Evolutionary conservation across 306 rosid genomes (phyloP).

Genomic region (Ormosia semicastrata): DNA sequence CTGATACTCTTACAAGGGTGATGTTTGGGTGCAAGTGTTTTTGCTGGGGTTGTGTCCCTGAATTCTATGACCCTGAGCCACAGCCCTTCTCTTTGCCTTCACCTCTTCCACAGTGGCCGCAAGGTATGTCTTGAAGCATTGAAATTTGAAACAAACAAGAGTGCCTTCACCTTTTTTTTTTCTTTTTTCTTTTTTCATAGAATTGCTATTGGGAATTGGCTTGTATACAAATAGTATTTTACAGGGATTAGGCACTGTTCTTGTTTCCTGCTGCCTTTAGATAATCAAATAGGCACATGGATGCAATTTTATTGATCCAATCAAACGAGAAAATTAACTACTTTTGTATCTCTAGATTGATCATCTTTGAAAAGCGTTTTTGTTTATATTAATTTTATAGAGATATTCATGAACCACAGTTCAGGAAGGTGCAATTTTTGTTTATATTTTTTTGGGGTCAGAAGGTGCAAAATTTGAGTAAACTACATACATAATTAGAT

Average conservation of each 20-base stretch:
- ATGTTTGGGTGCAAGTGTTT: slow-evolving; percentile 69
- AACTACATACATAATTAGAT: background rate
- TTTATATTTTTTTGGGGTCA: background rate
- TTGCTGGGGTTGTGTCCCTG: slow-evolving; percentile 52
- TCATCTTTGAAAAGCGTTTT: background rate
- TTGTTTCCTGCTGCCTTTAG: background rate
- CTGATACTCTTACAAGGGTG: background rate
- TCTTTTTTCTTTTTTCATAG: background rate
- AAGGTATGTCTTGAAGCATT: slow-evolving; percentile 41
- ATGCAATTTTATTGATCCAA: background rate
- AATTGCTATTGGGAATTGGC: background rate
- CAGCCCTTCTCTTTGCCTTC: slow-evolving; percentile 69
- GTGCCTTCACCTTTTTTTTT: background rate
- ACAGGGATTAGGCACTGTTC: background rate
- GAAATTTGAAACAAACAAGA: background rate
- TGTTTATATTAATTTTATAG: background rate
- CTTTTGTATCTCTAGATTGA: background rate
- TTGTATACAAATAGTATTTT: background rate
- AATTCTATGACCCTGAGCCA: slow-evolving; percentile 38
- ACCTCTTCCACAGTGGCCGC: slow-evolving; percentile 84
- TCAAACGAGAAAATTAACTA: background rate
- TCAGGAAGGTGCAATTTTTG: background rate
- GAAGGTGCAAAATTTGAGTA: background rate
- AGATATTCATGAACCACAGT: background rate
- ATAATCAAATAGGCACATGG: background rate